phyloP scores from a whole-genome alignment of 2,329 filamentous ascomycete species.

The Hypoxylon sp. region DNA sequence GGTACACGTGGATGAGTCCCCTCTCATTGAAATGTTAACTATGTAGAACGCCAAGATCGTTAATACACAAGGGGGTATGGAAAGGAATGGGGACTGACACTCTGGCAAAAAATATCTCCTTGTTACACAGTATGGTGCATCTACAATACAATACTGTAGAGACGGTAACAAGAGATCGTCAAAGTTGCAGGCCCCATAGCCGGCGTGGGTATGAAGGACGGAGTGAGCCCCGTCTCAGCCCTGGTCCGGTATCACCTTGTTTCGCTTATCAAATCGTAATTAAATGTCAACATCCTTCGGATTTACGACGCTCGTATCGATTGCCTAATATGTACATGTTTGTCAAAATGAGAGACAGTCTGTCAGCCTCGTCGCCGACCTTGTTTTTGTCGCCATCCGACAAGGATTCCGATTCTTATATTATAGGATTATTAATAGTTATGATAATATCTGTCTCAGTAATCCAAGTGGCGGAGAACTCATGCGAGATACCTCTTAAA shows the following conservation, averaged over 20 bases:
- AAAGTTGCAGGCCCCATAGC: slow-evolving; percentile 21
- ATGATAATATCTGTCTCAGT: not conserved
- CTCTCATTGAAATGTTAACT: not conserved
- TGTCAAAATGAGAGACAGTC: slow-evolving; percentile 14
- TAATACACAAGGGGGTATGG: not conserved
- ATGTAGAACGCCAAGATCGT: not conserved
- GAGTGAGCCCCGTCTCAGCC: slow-evolving; percentile 3
- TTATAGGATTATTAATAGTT: slow-evolving; percentile 9
- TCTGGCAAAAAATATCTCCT: not conserved
- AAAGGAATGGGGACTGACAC: not conserved
- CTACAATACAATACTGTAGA: slow-evolving; percentile 12
- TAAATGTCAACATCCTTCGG: slow-evolving; percentile 8
- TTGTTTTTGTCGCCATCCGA: slow-evolving; percentile 9
- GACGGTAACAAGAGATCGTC: slow-evolving; percentile 18
- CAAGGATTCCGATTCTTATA: not conserved
- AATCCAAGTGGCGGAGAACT: slow-evolving; percentile 12
- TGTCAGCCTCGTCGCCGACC: slow-evolving; percentile 21
- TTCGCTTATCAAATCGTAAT: slow-evolving; percentile 18
- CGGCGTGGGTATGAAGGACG: slow-evolving; percentile 18
- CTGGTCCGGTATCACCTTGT: slow-evolving; percentile 14
- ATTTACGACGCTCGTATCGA: slow-evolving; percentile 7
- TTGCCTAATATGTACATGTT: slow-evolving; percentile 21
- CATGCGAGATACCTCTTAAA: slow-evolving; percentile 11
- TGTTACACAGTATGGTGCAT: not conserved
- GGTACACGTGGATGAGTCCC: not conserved